Evolutionary conservation across 257 asterid species (phyloP).

Genomic region (Lavandula angustifolia): DNA sequence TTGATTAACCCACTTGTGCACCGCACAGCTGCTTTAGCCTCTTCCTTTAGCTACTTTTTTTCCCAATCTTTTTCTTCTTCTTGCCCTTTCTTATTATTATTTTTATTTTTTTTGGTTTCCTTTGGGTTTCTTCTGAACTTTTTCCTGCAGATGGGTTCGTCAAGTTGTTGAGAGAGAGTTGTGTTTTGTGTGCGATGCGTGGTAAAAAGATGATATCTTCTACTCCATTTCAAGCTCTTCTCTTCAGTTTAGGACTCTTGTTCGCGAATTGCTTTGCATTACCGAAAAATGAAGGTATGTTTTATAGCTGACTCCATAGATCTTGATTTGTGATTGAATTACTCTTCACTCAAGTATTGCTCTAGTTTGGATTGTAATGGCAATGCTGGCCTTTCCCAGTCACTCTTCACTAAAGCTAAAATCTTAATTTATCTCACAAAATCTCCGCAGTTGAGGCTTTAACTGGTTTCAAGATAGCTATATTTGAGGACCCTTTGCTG

Average conservation of each 20-base stretch:
- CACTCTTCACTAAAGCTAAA: constrained; percentile 1
- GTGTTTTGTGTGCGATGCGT: constrained; percentile 20
- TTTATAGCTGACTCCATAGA: constrained; percentile 35
- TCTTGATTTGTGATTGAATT: constrained; percentile 48
- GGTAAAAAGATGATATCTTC: constrained; percentile 47
- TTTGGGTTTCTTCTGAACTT: constrained; percentile 18
- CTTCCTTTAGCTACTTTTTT: not conserved
- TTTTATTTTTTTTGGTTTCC: not conserved
- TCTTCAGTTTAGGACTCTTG: constrained; percentile 48
- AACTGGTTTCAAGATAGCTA: constrained; percentile 75
- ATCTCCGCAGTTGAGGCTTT: constrained; percentile 70
- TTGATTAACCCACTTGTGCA: constrained; percentile 24
- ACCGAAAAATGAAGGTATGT: constrained; percentile 65
- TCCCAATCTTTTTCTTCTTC: not conserved
- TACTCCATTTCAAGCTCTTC: constrained; percentile 42
- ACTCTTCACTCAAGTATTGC: not conserved
- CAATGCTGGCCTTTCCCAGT: constrained; percentile 30
- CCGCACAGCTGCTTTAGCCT: not conserved
- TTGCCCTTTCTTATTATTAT: not conserved
- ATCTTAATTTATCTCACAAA: constrained; percentile 30
- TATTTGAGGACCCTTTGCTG: constrained; percentile 80
- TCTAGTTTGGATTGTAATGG: not conserved
- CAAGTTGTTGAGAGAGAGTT: constrained; percentile 31
- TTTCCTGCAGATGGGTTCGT: constrained; percentile 38
- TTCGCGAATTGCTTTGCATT: constrained; percentile 48